These are phyloP conservation scores for Boeremia exigua DNA, from an alignment of 2,329 filamentous ascomycete genomes.

Conservation along the genomic window DNA sequence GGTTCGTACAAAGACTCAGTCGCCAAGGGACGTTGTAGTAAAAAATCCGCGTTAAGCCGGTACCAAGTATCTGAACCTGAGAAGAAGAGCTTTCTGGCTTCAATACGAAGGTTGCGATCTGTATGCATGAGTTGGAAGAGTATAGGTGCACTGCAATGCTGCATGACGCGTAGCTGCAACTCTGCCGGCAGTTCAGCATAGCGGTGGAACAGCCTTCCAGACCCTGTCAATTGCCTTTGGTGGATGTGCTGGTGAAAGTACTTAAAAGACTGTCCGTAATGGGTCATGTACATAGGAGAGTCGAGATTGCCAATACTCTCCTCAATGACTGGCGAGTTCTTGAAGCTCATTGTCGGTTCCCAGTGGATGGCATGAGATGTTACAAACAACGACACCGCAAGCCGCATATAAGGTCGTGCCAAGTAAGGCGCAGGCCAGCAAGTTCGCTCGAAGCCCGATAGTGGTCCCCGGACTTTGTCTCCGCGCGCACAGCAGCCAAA, in stretches of 20 bases:
- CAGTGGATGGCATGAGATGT: not conserved
- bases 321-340: not conserved
- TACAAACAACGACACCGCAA: not conserved
- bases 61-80: conserved; percentile 12
- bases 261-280: not conserved
- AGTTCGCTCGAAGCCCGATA: not conserved
- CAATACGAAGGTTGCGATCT: conserved; percentile 3
- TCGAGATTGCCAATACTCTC: conserved; percentile 3
- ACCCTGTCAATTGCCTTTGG: not conserved
- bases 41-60: not conserved
- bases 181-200: conserved; percentile 11
- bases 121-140: conserved; percentile 26
- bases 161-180: conserved; percentile 17
- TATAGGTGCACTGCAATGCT: conserved; percentile 16
- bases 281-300: not conserved
- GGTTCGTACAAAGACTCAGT: not conserved
- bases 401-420: not conserved
- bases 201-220: not conserved
- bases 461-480: not conserved
- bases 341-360: not conserved
- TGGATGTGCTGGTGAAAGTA: conserved; percentile 1
- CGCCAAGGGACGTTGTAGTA: not conserved
- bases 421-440: not conserved
- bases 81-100: conserved; percentile 19
- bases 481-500: too few relatives aligned